These are phyloP conservation scores for Piloderma croceum DNA, from an alignment of 768 basidiomycete genomes.

Conservation along the genomic window DNA sequence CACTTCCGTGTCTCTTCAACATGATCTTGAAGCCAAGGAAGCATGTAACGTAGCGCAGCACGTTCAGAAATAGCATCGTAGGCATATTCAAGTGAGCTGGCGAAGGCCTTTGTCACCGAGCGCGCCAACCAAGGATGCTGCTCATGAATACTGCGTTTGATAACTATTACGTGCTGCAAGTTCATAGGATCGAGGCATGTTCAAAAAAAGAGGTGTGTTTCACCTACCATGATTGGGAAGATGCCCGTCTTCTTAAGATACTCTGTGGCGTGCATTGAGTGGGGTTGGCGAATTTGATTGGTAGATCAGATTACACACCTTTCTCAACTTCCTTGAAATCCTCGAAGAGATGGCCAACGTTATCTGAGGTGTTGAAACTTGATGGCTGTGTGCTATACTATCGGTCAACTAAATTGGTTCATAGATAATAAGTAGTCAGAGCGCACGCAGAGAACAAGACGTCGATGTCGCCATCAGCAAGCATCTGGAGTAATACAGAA, in stretches of 20 bases:
- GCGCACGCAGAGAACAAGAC: constrained; percentile 15
- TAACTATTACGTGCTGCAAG: too few relatives aligned
- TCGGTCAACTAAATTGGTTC: background rate
- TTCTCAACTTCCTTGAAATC: too few relatives aligned
- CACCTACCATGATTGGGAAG: constrained; percentile 13
- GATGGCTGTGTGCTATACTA: constrained; percentile 12
- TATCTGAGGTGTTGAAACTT: constrained; percentile 13
- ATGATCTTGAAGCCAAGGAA: constrained; percentile 14
- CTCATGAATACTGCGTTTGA: too few relatives aligned
- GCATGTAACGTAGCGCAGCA: constrained; percentile 12
- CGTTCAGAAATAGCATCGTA: constrained; percentile 17
- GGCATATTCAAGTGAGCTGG: constrained; percentile 12
- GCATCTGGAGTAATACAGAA: constrained; percentile 17
- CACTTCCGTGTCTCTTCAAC: constrained; percentile 16
- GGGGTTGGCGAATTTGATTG: background rate
- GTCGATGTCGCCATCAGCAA: constrained; percentile 16
- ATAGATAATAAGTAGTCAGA: background rate
- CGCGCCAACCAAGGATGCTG: too few relatives aligned
- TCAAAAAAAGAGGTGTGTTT: background rate
- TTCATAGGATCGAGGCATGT: background rate
- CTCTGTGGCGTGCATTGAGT: too few relatives aligned
- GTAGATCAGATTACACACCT: too few relatives aligned
- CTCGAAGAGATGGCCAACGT: constrained; percentile 11
- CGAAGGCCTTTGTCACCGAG: constrained; percentile 14
- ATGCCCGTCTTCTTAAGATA: constrained; percentile 16